A percentile compares a stretch with the other conserved stretches of the same genome.
These are phyloP conservation scores for Umbelopsis sp. DNA, from an alignment of 371 early-diverging fungal genomes.

Conservation along the genomic window DNA sequence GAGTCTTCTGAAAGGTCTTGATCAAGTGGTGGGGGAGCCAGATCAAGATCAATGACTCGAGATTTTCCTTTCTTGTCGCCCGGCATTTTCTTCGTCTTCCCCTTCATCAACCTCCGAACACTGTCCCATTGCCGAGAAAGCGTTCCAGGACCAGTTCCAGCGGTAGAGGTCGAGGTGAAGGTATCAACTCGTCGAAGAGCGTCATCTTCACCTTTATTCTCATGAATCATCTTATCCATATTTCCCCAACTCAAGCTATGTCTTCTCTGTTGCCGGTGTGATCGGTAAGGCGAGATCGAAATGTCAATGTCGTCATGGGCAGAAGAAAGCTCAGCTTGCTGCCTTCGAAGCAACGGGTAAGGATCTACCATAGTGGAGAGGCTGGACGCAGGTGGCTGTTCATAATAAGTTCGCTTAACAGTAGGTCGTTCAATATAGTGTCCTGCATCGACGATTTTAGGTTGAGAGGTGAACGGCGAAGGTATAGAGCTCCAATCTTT, in stretches of 20 bases:
- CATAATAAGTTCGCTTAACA: not conserved
- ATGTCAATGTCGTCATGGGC: not conserved
- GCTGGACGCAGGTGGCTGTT: not conserved
- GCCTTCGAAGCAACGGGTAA: not conserved
- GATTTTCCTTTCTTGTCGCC: slow-evolving; percentile 15
- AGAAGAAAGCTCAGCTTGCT: not conserved
- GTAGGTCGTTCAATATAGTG: not conserved
- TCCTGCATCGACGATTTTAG: not conserved
- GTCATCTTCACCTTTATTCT: not conserved
- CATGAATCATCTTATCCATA: not conserved
- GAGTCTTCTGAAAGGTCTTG: not conserved
- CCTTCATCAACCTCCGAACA: slow-evolving; percentile 7
- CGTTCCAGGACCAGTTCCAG: not conserved
- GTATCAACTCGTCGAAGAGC: not conserved
- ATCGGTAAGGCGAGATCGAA: not conserved
- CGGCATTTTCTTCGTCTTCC: not conserved
- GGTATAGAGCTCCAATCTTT: slow-evolving; percentile 9
- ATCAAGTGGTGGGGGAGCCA: not conserved
- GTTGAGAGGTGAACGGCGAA: not conserved
- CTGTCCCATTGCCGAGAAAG: slow-evolving; percentile 1
- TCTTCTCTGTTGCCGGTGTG: not conserved
- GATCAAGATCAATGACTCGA: not conserved
- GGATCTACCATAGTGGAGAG: not conserved
- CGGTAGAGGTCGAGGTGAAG: not conserved
- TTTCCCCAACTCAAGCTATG: slow-evolving; percentile 10